Conservation (phyloP, 2,329 filamentous ascomycete species). For the Aspergillus sp. region DNA sequence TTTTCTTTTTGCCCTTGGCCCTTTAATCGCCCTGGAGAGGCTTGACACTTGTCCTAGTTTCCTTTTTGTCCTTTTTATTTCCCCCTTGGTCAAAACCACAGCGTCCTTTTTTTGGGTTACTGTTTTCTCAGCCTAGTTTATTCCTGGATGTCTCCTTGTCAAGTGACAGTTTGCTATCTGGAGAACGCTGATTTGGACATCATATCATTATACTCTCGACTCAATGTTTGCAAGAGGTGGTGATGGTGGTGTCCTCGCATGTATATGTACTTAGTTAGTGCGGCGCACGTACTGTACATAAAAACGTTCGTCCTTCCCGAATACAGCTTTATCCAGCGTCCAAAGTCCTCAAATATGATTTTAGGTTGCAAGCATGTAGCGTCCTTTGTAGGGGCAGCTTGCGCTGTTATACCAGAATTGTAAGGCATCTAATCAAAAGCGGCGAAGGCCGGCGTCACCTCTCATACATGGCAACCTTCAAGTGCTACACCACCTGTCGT, state of each 20-base stretch:
- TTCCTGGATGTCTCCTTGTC: slow-evolving; percentile 15
- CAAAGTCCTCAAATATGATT: not conserved
- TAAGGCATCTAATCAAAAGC: too few relatives aligned
- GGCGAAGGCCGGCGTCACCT: too few relatives aligned
- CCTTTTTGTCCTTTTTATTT: slow-evolving; percentile 3
- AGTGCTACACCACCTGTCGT: too few relatives aligned
- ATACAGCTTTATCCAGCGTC: slow-evolving; percentile 2
- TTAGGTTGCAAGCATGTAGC: too few relatives aligned
- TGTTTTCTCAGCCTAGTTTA: slow-evolving; percentile 4
- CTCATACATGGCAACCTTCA: too few relatives aligned
- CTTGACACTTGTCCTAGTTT: slow-evolving; percentile 10
- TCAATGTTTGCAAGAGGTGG: slow-evolving; percentile 2
- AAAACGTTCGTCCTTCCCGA: slow-evolving; percentile 16
- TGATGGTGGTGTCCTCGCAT: slow-evolving; percentile 16
- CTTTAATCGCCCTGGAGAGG: slow-evolving; percentile 10
- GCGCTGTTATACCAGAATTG: too few relatives aligned
- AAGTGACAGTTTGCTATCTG: slow-evolving; percentile 12
- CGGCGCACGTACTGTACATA: slow-evolving; percentile 26
- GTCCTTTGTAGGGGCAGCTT: too few relatives aligned
- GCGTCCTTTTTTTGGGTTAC: slow-evolving; percentile 9
- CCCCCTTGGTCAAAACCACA: slow-evolving; percentile 7
- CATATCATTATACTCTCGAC: slow-evolving; percentile 10
- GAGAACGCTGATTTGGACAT: slow-evolving; percentile 13
- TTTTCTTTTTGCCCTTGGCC: slow-evolving; percentile 4
- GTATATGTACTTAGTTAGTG: slow-evolving; percentile 21